These are phyloP conservation scores for Ophiobolus disseminans DNA, from an alignment of 2,329 filamentous ascomycete species.

Conservation along the genomic window DNA sequence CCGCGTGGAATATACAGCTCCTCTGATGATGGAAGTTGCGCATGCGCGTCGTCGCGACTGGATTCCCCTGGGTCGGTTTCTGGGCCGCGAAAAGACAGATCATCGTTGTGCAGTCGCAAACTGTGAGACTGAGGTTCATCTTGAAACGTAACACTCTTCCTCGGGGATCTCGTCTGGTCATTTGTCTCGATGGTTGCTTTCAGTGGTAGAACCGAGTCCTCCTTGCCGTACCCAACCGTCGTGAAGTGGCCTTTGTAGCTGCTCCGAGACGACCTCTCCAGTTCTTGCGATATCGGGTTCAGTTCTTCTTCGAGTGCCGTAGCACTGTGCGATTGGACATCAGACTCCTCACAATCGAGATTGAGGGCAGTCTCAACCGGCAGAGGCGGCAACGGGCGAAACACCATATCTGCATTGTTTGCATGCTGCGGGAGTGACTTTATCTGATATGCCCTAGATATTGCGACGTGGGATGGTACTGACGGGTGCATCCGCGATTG, in stretches of 20 bases:
- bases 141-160: not conserved
- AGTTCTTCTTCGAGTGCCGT: not conserved
- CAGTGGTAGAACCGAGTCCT: no score
- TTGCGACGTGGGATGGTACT: not conserved
- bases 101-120: not conserved
- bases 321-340: not conserved
- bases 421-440: constrained; percentile 1
- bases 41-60: not conserved
- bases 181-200: no score
- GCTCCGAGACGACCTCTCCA: no score
- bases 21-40: constrained; percentile 4
- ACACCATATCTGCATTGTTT: constrained; percentile 1
- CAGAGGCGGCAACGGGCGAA: constrained; percentile 19
- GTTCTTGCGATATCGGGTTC: no score
- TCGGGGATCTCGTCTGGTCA: no score
- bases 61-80: not conserved
- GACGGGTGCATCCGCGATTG: constrained; percentile 22
- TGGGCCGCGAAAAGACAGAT: not conserved
- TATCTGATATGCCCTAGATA: not conserved
- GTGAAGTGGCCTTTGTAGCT: no score
- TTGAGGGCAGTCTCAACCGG: constrained; percentile 8
- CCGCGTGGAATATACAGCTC: constrained; percentile 3
- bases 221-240: no score
- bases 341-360: not conserved
- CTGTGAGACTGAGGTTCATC: not conserved